Percentiles rank a stretch among this genome's conserved stretches.
Conservation (phyloP, 257 asterid species). For the Agastache rugosa region DNA sequence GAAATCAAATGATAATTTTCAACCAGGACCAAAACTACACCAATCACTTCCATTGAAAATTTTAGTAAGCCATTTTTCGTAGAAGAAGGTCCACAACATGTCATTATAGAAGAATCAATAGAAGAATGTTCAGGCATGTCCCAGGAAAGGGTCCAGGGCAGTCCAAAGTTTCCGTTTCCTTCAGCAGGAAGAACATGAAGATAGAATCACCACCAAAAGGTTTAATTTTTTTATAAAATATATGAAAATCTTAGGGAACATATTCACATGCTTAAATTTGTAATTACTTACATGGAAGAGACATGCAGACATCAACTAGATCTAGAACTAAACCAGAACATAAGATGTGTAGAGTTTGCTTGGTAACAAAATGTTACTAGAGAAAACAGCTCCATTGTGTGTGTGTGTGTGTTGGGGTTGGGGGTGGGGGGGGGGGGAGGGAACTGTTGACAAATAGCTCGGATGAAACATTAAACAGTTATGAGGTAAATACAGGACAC, state of each 20-base stretch:
- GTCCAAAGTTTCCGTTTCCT: conserved; percentile 23
- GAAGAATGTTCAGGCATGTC: conserved; percentile 15
- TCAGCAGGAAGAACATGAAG: conserved; percentile 23
- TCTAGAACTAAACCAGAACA: conserved; percentile 8
- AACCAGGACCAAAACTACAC: conserved; percentile 28
- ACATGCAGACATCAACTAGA: conserved; percentile 22
- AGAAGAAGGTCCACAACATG: conserved; percentile 25
- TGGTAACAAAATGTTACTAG: conserved; percentile 8
- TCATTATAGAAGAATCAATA: not conserved
- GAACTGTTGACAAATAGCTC: conserved; percentile 10
- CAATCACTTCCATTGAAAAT: conserved; percentile 23
- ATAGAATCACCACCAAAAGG: conserved; percentile 29
- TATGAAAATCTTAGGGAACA: conserved; percentile 25
- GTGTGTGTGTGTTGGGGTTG: not conserved
- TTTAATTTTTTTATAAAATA: conserved; percentile 2
- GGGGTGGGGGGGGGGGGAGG: not conserved
- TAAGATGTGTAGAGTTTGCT: not conserved
- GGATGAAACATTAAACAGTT: conserved; percentile 14
- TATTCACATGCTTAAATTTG: conserved; percentile 16
- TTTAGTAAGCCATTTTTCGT: conserved; percentile 17
- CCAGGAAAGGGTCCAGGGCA: conserved; percentile 18
- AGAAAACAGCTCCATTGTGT: not conserved
- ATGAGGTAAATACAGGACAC: conserved; percentile 26
- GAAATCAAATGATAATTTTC: conserved; percentile 25
- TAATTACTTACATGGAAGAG: not conserved